These are phyloP conservation scores for Cercospora berteroae DNA, from an alignment of 2,329 filamentous ascomycete genomes.

Conservation along the genomic window DNA sequence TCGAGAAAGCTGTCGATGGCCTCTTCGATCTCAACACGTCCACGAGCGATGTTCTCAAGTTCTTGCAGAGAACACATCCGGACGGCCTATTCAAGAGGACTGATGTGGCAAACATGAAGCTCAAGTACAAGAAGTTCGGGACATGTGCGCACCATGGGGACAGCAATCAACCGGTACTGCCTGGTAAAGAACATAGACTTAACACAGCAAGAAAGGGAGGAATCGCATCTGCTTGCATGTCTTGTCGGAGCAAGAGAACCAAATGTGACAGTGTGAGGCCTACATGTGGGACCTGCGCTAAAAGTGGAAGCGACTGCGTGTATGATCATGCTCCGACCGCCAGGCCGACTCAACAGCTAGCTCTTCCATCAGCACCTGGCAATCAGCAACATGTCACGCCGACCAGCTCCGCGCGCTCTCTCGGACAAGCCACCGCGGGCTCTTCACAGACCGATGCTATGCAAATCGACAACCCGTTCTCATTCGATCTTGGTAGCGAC, in stretches of 20 bases:
- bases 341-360: conserved; percentile 9
- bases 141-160: conserved; percentile 28
- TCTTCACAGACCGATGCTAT: conserved; percentile 9
- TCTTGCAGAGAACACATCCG: conserved; percentile 35
- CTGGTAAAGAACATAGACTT: background rate
- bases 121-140: conserved; percentile 37
- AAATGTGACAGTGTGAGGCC: conserved; percentile 33
- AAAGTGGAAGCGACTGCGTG: conserved; percentile 22
- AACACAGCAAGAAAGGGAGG: conserved; percentile 2
- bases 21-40: conserved; percentile 36
- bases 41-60: conserved; percentile 35
- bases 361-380: background rate
- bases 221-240: conserved; percentile 30
- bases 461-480: conserved; percentile 16
- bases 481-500: conserved; percentile 8
- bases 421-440: conserved; percentile 8
- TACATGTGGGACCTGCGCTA: conserved; percentile 28
- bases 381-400: conserved; percentile 12
- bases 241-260: conserved; percentile 32
- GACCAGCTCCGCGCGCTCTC: conserved; percentile 9
- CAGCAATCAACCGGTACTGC: conserved; percentile 5
- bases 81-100: conserved; percentile 37
- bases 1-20: conserved; percentile 36
- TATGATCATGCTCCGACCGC: conserved; percentile 30
- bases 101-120: conserved; percentile 40